Evolutionary conservation across 768 basidiomycete species (phyloP), one percentile per base, ranked within the genome.

Genomic region (Tubosaeta brunneosetosa): DNA sequence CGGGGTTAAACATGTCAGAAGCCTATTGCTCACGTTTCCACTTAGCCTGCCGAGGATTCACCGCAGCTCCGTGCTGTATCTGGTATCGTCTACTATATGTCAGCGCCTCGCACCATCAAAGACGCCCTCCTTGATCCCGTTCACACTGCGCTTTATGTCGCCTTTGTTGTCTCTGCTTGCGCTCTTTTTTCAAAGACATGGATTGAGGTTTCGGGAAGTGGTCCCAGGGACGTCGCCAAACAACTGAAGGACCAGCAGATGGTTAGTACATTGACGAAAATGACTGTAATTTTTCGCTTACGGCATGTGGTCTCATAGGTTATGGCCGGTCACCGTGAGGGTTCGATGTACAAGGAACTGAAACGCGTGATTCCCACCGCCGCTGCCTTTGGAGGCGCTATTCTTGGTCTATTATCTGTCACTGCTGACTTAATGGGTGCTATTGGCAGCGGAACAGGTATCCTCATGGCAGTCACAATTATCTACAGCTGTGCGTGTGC

Each of bases 131-230:
- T 91, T 45, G 97, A 99, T 71, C 97, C 97, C 1, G 83, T 98
- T 63, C 97, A 98, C 75, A 94, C 92, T 1, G 78, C 80, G 19
- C 74, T 97, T 62, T 97, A 97, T 72, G 84, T 99, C 68, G 70
- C 81, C 6, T 98, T 97, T 75, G 95, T 95, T 75, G 79, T 94
- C 54, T 82, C 87, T 32, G 92, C 94, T 14, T 98, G 94, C 66
- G 95, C 97, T 13, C 78, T 97, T 59, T 99, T 98, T 78, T 94
- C 91, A 66, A 98, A 98, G 81, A 97, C 95, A 1, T 99, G 97
- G 95, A 98, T 99, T 58, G 95, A 98, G 63, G 92, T 98, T 32
- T 97, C 94, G 2, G 95, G 97, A 14, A 89, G 86, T 50, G 93
- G 97, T 17, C 97, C 95, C 11, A 75, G 97, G 43, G 95, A 99